A percentile compares a stretch with the other conserved stretches of the same genome.
phyloP scores from a whole-genome alignment of 2,329 filamentous ascomycete species.

The Dendryphion nanum region DNA sequence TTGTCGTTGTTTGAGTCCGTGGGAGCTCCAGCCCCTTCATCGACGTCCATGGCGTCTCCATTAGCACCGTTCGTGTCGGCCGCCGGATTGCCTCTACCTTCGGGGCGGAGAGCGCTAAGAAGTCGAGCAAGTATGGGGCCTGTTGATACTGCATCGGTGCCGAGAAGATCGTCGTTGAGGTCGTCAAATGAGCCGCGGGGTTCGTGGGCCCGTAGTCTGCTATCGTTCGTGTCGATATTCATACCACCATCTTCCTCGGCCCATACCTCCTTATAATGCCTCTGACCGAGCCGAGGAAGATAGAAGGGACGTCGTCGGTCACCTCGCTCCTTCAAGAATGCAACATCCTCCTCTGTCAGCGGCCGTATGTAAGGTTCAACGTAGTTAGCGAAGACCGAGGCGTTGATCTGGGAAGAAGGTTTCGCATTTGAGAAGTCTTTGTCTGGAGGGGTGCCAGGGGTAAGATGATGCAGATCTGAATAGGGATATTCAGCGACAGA shows the following conservation, averaged over 20 bases:
- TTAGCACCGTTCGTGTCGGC: constrained; percentile 57
- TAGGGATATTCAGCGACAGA: constrained; percentile 81
- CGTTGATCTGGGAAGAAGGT: constrained; percentile 89
- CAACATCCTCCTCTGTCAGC: constrained; percentile 89
- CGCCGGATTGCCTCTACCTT: constrained; percentile 60
- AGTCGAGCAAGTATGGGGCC: constrained; percentile 83
- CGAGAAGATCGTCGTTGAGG: constrained; percentile 80
- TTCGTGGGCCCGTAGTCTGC: constrained; percentile 75
- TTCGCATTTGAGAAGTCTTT: constrained; percentile 95
- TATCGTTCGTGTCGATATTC: constrained; percentile 66
- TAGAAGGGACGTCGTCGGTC: constrained; percentile 81
- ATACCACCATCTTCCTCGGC: constrained; percentile 86
- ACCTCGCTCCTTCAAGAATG: constrained; percentile 83
- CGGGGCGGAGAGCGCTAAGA: constrained; percentile 76
- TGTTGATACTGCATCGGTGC: constrained; percentile 85
- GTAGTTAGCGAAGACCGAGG: constrained; percentile 88
- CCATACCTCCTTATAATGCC: constrained; percentile 88
- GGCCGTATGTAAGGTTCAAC: constrained; percentile 88
- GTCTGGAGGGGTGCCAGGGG: constrained; percentile 85
- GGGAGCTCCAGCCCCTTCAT: constrained; percentile 39
- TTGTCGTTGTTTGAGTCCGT: constrained; percentile 36
- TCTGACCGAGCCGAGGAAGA: constrained; percentile 80
- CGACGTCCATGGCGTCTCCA: constrained; percentile 48
- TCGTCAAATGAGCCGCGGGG: constrained; percentile 82
- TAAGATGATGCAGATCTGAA: constrained; percentile 77